Evolutionary conservation across 345 rosid species (phyloP), one percentile per base, ranked within the genome.

Genomic region (Brassica nigra): DNA sequence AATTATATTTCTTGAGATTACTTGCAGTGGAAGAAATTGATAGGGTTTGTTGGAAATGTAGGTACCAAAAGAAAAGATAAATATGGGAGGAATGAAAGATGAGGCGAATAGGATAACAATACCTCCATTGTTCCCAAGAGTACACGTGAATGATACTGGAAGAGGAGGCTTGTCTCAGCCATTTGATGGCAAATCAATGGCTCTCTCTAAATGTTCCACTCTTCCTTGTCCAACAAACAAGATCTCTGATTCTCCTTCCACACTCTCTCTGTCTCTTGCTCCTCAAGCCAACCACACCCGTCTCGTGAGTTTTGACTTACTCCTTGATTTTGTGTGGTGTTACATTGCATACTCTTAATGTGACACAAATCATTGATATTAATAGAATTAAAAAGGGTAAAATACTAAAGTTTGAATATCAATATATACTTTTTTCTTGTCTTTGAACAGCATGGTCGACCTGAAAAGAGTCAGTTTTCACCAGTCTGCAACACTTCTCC

Each of bases 371-470:
- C 18, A 67, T 29, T 68, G 68, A 59, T 78, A 6, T 27, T 12
- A 49, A 27, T 27, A 54, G 20, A 47, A 62, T 59, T 7, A 27
- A 23, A 23, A 23, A 23, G 27, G 27, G 27, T 23, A 23, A 29
- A 33, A 62, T 71, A 31, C 33, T 31, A 27, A 8, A 16, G 20
- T 36, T 39, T 30, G 14, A 28, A 37, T 67, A 58, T 44, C 65
- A 39, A 55, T 67, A 59, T 15, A 4, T 61, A 62, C 12, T 11
- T 62, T 57, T 31, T 68, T 34, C 7, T 14, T 47, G 57, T 52
- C 29, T 16, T 31, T 64, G 12, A 73, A 69, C 66, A 90, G 93
- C 85, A 78, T 47, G 86, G 79, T 79, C 83, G 84, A 74, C 78
- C 55, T 33, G 87, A 88, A 75, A 87, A 79, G 78, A 84, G 77